Base-by-base conservation (phyloP, 345 rosid species). In the Trapa incisa region DNA sequence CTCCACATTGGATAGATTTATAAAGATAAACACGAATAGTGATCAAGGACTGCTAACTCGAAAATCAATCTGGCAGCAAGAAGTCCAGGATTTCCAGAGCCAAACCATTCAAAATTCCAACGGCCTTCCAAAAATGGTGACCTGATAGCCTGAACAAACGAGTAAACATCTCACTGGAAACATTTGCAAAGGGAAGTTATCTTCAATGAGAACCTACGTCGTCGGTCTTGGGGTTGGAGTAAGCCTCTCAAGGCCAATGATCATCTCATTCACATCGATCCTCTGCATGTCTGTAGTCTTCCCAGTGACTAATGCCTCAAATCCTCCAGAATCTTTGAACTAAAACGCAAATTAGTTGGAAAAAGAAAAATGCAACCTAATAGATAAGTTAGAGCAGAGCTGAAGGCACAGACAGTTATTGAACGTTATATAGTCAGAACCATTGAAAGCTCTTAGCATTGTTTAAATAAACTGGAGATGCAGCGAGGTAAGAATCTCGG, bases 71-170 rank as follows among this genome's bases (percentile, higher is more conserved):
- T 81, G 71, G 88, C 92, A 76, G 91, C 86, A 65, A 79, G 82
- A 37, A 90, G 76, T 58, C 91, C 96, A 13, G 88, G 88, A 72
- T 76, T 88, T 70, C 97, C 89, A 50, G 86, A 77, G 0, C 92
- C 97, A 78, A 94, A 88, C 97, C 99, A 94, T 78, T 90, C 95
- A 33, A 94, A 88, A 68, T 81, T 88, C 99, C 99, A 94, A 36
- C 80, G 81, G 22, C 97, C 97, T 80, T 94, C 91, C 58, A 94
- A 78, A 79, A 68, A 88, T n/a, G 97, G 97, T 47, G 97, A 90
- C 90, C 98, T 93, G 87, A 56, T 77, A 76, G 81, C 84, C 87
- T 82, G 81, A 77, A 75, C 52, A 76, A 81, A 78, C 82, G 79
- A 74, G 68, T 77, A 73, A 81, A 50, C n/a, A 41, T 53, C 22